Evolutionary conservation across 1,139 yeast species (phyloP).

Genomic region (Yamadazyma blattariae): DNA sequence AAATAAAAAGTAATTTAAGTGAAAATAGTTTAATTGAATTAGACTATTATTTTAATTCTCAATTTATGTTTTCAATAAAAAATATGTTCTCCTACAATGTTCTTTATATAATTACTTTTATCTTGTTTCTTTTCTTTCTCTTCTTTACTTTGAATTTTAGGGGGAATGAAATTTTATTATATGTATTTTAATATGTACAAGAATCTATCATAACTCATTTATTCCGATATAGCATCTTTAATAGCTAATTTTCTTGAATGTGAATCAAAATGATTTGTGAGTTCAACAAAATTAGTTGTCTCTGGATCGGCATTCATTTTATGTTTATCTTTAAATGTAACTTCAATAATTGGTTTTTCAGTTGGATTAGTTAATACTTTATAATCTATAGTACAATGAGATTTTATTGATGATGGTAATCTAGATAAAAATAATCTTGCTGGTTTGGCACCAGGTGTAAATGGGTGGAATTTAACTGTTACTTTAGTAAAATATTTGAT

Average conservation of each 20-base stretch:
- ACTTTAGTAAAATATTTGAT: constrained; percentile 82
- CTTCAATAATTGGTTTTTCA: constrained; percentile 60
- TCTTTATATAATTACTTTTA: not conserved
- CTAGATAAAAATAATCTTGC: constrained; percentile 80
- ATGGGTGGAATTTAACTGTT: constrained; percentile 76
- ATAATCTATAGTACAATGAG: constrained; percentile 48
- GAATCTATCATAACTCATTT: constrained; percentile 7
- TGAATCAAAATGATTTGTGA: constrained; percentile 56
- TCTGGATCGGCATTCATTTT: constrained; percentile 68
- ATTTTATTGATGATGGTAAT: constrained; percentile 68
- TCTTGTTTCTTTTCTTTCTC: not conserved
- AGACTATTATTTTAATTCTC: not conserved
- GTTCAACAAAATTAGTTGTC: constrained; percentile 48
- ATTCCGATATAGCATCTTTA: constrained; percentile 53
- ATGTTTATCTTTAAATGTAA: constrained; percentile 80
- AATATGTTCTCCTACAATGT: too few species aligned
- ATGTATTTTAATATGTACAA: constrained; percentile 7
- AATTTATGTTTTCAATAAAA: too few species aligned
- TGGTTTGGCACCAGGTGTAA: constrained; percentile 69
- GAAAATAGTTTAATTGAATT: too few species aligned
- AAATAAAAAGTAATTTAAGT: too few species aligned
- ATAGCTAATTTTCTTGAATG: constrained; percentile 70
- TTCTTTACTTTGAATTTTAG: too few species aligned
- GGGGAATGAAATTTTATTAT: too few species aligned
- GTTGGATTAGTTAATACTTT: constrained; percentile 50